phyloP scores from a whole-genome alignment of 257 asterid genomes.

The Osmanthus fragrans region DNA sequence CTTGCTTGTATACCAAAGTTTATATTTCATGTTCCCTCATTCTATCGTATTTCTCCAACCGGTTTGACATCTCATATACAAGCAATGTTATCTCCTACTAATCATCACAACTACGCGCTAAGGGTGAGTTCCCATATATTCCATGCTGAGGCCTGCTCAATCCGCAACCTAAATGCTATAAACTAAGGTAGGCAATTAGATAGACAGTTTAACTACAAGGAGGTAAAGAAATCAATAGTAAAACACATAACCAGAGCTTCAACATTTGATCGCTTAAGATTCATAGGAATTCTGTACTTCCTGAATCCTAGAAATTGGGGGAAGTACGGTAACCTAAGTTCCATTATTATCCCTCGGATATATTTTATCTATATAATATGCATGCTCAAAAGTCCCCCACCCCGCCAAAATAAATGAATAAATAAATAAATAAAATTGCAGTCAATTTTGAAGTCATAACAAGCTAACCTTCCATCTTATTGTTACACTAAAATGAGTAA shows the following conservation, averaged over 20 bases:
- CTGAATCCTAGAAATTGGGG: background rate
- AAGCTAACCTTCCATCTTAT: too few species aligned
- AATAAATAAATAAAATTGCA: too few species aligned
- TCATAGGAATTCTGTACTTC: background rate
- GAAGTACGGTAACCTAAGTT: background rate
- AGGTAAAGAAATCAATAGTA: background rate
- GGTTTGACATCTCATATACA: too few species aligned
- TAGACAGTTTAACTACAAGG: background rate
- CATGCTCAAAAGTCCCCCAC: too few species aligned
- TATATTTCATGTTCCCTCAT: too few species aligned
- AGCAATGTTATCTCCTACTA: too few species aligned
- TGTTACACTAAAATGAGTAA: too few species aligned
- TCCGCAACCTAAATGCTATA: background rate
- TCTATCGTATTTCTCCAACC: too few species aligned
- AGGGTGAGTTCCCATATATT: background rate
- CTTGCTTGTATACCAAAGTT: too few species aligned
- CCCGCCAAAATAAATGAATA: too few species aligned
- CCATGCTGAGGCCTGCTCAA: background rate
- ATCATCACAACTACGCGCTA: background rate
- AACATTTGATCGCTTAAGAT: background rate
- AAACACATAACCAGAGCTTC: background rate
- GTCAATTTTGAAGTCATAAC: too few species aligned
- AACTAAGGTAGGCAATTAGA: background rate
- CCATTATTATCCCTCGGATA: background rate
- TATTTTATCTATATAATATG: too few species aligned